Base-by-base conservation (phyloP, 1,284 basidiomycete genomes). In the Melanopsichium pennsylvanicum region DNA sequence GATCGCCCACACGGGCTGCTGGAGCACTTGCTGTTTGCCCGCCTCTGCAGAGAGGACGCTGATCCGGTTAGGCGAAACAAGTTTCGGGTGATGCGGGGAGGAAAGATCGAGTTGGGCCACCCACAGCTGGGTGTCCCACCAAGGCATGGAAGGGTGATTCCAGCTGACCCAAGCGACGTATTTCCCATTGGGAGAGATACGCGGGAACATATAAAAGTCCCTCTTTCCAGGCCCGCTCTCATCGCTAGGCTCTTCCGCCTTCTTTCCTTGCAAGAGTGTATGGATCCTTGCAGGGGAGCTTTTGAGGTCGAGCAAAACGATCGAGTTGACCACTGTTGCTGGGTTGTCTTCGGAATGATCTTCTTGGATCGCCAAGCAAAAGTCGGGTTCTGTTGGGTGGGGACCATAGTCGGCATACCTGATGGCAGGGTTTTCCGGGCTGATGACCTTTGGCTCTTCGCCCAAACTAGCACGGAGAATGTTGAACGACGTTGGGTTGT, bases 141-240 rank as follows among this genome's bases (percentile, higher is more conserved):
- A 92, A 18, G 90, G 89, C 90, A 92, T 91, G 72, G 90, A 87
- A 0, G 90, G 90, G 63, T 83, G 82, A 27, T 77, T 72, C 90
- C 90, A 92, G 58, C 88, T 85, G 40, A 88, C 83, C 88, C 88
- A 92, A 3, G 85, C 86, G 16, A 92, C 71, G 36, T 84, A 85
- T 18, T 81, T 83, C 1, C 89, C 90, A 68, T 89, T 86, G 0
- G 88, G 86, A 19, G 88, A 89, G 80, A 90, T 89, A 22, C 81
- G 82, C 0, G 89, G 87, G 2, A 84, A 70, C 5, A 76, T 83
- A 72, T 89, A 90, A 79, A 90, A 90, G 75, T 90, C 88, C 4
- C 85, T 84, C 10, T 88, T 88, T 22, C 59, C 49, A 10, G 61
- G 61, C 3, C 50, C 62, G 3, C 36, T 25, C 4, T 21, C 37